These are phyloP conservation scores for Patellaria atrata DNA, from an alignment of 495 filamentous ascomycete species.

Conservation along the genomic window DNA sequence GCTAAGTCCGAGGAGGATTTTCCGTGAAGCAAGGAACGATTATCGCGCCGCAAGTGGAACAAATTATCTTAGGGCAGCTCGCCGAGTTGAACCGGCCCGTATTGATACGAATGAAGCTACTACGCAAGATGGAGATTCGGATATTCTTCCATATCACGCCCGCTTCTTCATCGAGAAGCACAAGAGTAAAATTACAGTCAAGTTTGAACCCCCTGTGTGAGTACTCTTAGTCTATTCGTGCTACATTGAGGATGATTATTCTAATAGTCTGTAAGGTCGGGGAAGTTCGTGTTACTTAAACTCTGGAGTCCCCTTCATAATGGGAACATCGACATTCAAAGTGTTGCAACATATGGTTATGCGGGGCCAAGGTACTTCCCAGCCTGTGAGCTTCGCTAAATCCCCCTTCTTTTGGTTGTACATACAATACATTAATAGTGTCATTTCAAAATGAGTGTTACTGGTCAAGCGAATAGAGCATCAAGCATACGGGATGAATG, in stretches of 20 bases:
- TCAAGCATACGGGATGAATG: too few species aligned
- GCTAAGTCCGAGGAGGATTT: not conserved
- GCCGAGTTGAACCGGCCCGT: slow-evolving; percentile 11
- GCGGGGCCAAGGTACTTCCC: slow-evolving; percentile 73
- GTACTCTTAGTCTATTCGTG: slow-evolving; percentile 15
- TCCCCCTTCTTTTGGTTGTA: too few species aligned
- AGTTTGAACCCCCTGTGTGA: slow-evolving; percentile 79
- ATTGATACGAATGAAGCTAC: slow-evolving; percentile 23
- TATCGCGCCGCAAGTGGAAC: slow-evolving; percentile 24
- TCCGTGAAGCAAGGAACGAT: slow-evolving; percentile 31
- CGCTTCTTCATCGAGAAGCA: slow-evolving; percentile 62
- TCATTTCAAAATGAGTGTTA: too few species aligned
- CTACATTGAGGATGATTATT: not conserved
- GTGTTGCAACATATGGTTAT: slow-evolving; percentile 63
- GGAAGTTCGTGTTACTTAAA: slow-evolving; percentile 68
- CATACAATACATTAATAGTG: too few species aligned
- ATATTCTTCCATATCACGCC: slow-evolving; percentile 55
- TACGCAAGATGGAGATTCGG: slow-evolving; percentile 4
- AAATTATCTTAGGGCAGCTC: slow-evolving; percentile 7
- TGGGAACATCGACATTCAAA: slow-evolving; percentile 78
- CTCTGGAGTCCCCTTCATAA: slow-evolving; percentile 60
- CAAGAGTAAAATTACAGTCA: slow-evolving; percentile 73
- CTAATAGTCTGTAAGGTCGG: slow-evolving; percentile 42
- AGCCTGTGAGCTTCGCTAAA: slow-evolving; percentile 17
- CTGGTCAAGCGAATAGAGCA: too few species aligned